Percentiles rank a stretch among this genome's conserved stretches.
Evolutionary conservation across 805 yeast genomes (phyloP).

Genomic region (Starmerella vitae): DNA sequence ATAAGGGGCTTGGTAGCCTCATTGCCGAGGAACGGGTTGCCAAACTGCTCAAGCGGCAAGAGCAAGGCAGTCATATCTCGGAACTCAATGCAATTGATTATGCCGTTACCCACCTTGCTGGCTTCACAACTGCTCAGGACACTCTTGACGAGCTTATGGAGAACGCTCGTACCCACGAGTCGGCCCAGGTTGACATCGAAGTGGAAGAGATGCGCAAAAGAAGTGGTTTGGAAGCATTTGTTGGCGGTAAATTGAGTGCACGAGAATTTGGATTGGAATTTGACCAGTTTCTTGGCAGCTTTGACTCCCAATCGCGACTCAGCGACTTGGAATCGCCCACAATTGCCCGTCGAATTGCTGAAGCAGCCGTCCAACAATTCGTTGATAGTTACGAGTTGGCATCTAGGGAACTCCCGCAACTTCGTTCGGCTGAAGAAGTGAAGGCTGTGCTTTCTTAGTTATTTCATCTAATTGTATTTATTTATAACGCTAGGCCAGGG

Average conservation of each 20-base stretch:
- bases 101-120: constrained; percentile 23
- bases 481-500: too few species aligned
- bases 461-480: too few species aligned
- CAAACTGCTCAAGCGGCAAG: constrained; percentile 13
- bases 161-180: constrained; percentile 22
- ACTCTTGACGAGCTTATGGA: constrained; percentile 24
- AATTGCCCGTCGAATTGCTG: constrained; percentile 24
- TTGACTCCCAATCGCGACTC: constrained; percentile 24
- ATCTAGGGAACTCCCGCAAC: constrained; percentile 4
- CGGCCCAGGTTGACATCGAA: constrained; percentile 23
- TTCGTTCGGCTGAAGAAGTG: constrained; percentile 14
- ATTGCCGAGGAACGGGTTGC: not conserved
- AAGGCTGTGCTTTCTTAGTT: constrained; percentile 8
- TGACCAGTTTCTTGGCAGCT: constrained; percentile 28
- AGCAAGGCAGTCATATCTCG: constrained; percentile 23
- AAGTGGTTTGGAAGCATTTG: constrained; percentile 19
- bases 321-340: constrained; percentile 27
- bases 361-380: constrained; percentile 25
- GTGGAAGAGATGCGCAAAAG: constrained; percentile 14
- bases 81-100: constrained; percentile 29
- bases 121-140: constrained; percentile 23
- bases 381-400: constrained; percentile 25
- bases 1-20: constrained; percentile 19
- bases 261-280: constrained; percentile 12
- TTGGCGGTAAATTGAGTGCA: constrained; percentile 6